phyloP scores from a whole-genome alignment of 768 basidiomycete species.

The Panaeolus cyanescens region DNA sequence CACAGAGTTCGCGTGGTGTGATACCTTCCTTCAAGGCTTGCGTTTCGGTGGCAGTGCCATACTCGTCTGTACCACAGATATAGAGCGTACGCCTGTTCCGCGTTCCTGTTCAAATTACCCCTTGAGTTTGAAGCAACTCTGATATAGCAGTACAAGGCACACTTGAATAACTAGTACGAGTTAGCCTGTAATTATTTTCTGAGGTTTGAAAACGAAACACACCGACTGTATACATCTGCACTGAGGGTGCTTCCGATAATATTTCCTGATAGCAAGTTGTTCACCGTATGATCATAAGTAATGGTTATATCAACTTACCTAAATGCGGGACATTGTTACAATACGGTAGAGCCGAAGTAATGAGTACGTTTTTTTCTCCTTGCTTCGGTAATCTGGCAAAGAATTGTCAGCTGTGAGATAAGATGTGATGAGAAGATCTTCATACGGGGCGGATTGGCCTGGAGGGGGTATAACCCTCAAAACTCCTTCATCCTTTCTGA shows the following conservation, averaged over 20 bases:
- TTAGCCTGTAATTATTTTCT: conserved; percentile 1
- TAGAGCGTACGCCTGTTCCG: conserved; percentile 90
- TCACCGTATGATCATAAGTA: background rate
- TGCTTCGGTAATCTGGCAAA: conserved; percentile 64
- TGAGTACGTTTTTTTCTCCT: conserved; percentile 85
- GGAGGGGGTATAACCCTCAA: conserved; percentile 54
- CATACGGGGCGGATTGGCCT: conserved; percentile 52
- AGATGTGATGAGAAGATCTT: conserved; percentile 13
- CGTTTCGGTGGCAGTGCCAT: conserved; percentile 99
- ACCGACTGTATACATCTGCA: conserved; percentile 96
- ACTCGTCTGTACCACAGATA: conserved; percentile 98
- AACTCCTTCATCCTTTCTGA: conserved; percentile 52
- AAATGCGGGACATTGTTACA: conserved; percentile 98
- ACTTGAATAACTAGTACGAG: conserved; percentile 58
- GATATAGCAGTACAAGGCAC: conserved; percentile 22
- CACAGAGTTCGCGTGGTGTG: conserved; percentile 79
- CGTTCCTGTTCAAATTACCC: conserved; percentile 43
- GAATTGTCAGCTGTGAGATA: conserved; percentile 13
- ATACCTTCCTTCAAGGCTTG: conserved; percentile 90
- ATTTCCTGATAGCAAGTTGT: conserved; percentile 62
- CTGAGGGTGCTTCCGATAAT: conserved; percentile 96
- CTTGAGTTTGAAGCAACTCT: conserved; percentile 1
- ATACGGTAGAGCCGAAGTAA: conserved; percentile 95
- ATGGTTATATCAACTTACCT: conserved; percentile 47
- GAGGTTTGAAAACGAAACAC: conserved; percentile 30